A percentile compares a stretch with the other conserved stretches of the same genome.
These are phyloP conservation scores for Metschnikowia proteae DNA, from an alignment of 805 yeast genomes.

Conservation along the genomic window DNA sequence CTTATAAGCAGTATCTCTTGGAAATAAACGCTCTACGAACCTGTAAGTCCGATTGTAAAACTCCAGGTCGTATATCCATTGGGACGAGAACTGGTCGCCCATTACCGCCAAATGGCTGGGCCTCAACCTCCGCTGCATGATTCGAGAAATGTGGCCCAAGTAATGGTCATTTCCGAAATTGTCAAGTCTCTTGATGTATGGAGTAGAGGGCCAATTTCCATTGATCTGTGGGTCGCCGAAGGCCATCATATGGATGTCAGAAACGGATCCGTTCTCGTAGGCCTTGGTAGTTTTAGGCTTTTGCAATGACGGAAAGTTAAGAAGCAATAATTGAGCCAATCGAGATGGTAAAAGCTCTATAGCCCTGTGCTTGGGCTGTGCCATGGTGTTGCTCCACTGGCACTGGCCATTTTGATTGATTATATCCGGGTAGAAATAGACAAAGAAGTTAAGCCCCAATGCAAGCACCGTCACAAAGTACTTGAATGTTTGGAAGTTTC, in stretches of 20 bases:
- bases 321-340: constrained; percentile 16
- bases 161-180: constrained; percentile 87
- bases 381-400: constrained; percentile 48
- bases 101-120: constrained; percentile 85
- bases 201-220: constrained; percentile 74
- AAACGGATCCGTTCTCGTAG: constrained; percentile 20
- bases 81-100: constrained; percentile 92
- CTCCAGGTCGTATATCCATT: constrained; percentile 90
- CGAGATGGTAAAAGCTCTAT: constrained; percentile 13
- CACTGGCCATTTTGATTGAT: constrained; percentile 45
- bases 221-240: constrained; percentile 98
- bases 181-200: constrained; percentile 71
- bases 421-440: constrained; percentile 73
- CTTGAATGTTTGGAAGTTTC: constrained; percentile 9
- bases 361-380: constrained; percentile 11
- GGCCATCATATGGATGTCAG: constrained; percentile 65
- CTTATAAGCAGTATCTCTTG: constrained; percentile 51
- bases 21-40: constrained; percentile 65
- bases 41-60: constrained; percentile 76
- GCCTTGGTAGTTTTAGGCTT: constrained; percentile 8
- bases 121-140: constrained; percentile 56
- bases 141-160: constrained; percentile 74
- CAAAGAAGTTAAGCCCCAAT: constrained; percentile 52
- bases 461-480: constrained; percentile 38
- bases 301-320: constrained; percentile 22